These are phyloP conservation scores for Ceriops decandra DNA, from an alignment of 345 rosid species.

Conservation along the genomic window DNA sequence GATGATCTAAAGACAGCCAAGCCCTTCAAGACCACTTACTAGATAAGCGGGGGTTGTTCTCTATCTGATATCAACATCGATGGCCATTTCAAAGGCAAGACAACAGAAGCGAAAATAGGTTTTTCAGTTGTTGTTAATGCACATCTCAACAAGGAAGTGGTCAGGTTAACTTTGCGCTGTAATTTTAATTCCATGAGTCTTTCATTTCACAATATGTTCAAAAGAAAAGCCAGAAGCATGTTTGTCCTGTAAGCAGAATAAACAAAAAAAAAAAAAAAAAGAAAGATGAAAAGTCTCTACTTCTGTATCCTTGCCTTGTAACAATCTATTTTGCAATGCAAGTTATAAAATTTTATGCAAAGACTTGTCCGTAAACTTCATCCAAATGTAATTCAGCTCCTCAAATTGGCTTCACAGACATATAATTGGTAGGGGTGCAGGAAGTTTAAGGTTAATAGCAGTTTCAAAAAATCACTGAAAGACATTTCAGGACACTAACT, in stretches of 20 bases:
- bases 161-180: not conserved
- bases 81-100: not conserved
- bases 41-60: not conserved
- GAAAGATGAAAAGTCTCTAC: not conserved
- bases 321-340: not conserved
- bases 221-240: not conserved
- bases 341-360: not conserved
- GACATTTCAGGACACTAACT: not conserved
- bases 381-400: not conserved
- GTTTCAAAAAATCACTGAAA: not conserved
- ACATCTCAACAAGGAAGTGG: not conserved
- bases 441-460: not conserved
- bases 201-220: not conserved
- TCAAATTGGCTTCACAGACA: too few relatives aligned
- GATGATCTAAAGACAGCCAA: slow-evolving; percentile 51
- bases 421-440: too few relatives aligned
- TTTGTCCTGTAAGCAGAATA: not conserved
- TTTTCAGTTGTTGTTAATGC: not conserved
- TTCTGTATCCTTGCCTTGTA: not conserved
- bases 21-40: slow-evolving; percentile 50
- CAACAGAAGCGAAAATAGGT: not conserved
- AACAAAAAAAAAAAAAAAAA: not conserved
- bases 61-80: too few relatives aligned
- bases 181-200: not conserved
- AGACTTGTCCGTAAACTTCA: too few relatives aligned